phyloP scores from a whole-genome alignment of 371 early-diverging fungal genomes.

The Actinomortierella wolfii region DNA sequence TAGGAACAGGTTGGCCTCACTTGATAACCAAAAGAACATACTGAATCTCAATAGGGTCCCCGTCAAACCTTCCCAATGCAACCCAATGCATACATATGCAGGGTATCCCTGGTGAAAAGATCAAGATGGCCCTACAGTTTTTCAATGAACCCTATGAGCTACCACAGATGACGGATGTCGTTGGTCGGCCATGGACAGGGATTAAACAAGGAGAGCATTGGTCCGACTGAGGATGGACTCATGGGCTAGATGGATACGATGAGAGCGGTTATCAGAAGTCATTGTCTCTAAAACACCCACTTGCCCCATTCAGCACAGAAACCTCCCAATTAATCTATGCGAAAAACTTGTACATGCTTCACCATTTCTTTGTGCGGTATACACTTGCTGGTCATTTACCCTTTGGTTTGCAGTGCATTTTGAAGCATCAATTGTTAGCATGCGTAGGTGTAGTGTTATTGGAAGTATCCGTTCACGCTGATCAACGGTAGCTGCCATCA shows the following conservation, averaged over 20 bases:
- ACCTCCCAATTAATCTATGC: conserved; percentile 30
- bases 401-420: no score
- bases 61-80: no score
- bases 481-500: no score
- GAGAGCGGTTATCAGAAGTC: conserved; percentile 38
- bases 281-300: conserved; percentile 30
- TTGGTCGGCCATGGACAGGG: conserved; percentile 15
- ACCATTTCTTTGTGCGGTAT: no score
- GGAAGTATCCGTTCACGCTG: no score
- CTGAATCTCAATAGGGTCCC: no score
- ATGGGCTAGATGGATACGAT: conserved; percentile 27
- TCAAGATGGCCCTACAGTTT: conserved; percentile 33
- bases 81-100: no score
- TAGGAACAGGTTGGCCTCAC: no score
- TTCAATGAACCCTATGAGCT: conserved; percentile 38
- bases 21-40: no score
- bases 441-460: no score
- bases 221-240: conserved; percentile 31
- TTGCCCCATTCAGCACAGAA: conserved; percentile 33
- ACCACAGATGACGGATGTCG: conserved; percentile 41
- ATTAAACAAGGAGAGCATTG: conserved; percentile 17
- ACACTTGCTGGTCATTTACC: no score
- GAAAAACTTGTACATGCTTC: not conserved
- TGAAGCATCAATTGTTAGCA: no score
- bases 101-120: conserved; percentile 35